These are phyloP conservation scores for Penicillium sp. DNA, from an alignment of 2,329 filamentous ascomycete genomes.

Conservation along the genomic window DNA sequence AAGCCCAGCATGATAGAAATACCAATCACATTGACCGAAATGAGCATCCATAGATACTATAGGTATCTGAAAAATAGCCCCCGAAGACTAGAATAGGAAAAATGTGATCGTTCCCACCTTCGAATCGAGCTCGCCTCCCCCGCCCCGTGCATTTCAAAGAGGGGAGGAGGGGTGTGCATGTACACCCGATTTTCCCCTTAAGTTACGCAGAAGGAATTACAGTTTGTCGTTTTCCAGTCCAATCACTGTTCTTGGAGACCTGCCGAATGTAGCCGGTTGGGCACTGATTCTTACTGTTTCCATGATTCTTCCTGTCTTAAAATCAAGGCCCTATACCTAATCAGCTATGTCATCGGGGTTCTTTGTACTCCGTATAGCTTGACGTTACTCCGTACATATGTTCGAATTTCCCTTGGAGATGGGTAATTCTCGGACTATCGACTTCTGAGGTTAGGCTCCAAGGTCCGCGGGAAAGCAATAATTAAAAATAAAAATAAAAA, in stretches of 20 bases:
- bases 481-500: too few relatives aligned
- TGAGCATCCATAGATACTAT: not conserved
- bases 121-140: slow-evolving; percentile 6
- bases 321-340: too few relatives aligned
- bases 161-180: not conserved
- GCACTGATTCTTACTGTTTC: not conserved
- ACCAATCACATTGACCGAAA: slow-evolving; percentile 9
- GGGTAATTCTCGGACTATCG: too few relatives aligned
- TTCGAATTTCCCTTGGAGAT: too few relatives aligned
- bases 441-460: too few relatives aligned
- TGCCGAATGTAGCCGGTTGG: slow-evolving; percentile 12
- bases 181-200: not conserved
- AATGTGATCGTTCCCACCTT: not conserved
- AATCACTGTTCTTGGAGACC: not conserved
- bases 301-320: not conserved
- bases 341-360: too few relatives aligned
- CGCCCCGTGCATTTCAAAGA: not conserved
- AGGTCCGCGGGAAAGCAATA: too few relatives aligned
- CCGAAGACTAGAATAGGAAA: not conserved
- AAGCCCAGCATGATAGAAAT: slow-evolving; percentile 28
- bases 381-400: too few relatives aligned
- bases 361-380: too few relatives aligned
- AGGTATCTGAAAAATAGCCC: not conserved
- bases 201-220: not conserved
- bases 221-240: not conserved